Base-by-base conservation (phyloP, 192 early-diverging fungal genomes). In the Diversispora epigaea region DNA sequence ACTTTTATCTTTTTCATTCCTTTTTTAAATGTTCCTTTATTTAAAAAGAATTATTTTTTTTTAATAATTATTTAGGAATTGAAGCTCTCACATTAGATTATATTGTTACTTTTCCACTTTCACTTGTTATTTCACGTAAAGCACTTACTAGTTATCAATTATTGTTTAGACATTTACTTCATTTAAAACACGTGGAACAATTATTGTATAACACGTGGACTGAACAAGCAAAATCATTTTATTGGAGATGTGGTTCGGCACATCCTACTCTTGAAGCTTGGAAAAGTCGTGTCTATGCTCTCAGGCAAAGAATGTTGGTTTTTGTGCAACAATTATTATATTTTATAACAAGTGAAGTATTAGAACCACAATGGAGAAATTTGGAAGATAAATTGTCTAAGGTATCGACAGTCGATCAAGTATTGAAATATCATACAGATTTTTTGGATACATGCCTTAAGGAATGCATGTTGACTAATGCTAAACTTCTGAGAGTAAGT, bases 301-400 rank as follows among this genome's bases (percentile, higher is more conserved):
- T 96, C 19, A 88, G 95, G 44, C 87, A 86, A 45, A 90, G 89
- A 46, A 98, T 99, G 89, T 78, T 96, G 44, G 86, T 91, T n/a
- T 95, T 94, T 82, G 85, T 98, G 15, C 95, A 97, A 71, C 93
- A 97, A 79, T 91, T 96, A 78, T 80, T 94, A 76, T 93, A 93
- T 78, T 96, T 96, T 76, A 86, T 92, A 47, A 92, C 91, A 68
- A 94, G 89, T 72, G 95, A 99, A 78, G 96, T 97, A 7, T 84
- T 99, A 56, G 96, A 98, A 77, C 95, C 94, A 41, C 90, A 93
- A 73, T 97, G 94, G 93, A 77, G 77, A n/a, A 75, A 76, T 25
- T 83, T 99, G 76, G 89, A 91, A 25, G 76, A 72, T 22, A 81
- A 88, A 66, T 78, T 97, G 67, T 71, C 80, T 7, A 60, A 87